These are phyloP conservation scores for Gloeopeniophorella convolvens DNA, from an alignment of 768 basidiomycete genomes.

Conservation along the genomic window DNA sequence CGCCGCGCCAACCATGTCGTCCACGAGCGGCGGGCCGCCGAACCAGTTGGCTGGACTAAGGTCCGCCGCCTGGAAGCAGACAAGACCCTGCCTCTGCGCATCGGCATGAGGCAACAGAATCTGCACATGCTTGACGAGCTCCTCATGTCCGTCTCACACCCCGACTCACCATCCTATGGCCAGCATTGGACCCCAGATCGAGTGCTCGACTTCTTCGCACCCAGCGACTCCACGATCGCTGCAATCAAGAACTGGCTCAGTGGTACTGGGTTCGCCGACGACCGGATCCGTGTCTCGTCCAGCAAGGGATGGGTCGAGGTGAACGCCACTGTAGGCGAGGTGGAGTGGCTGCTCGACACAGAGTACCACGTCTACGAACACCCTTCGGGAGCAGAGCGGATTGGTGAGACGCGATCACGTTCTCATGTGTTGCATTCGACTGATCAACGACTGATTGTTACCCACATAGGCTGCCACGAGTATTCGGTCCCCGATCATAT, in stretches of 20 bases:
- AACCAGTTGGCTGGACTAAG: conserved; percentile 31
- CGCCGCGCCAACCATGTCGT: conserved; percentile 24
- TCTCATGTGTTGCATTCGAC: not conserved
- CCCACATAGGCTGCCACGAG: conserved; percentile 28
- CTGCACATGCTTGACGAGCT: conserved; percentile 35
- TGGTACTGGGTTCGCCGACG: conserved; percentile 30
- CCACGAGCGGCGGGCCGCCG: conserved; percentile 34
- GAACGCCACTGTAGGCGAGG: conserved; percentile 36
- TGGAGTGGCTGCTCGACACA: conserved; percentile 37
- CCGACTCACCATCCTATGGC: conserved; percentile 39
- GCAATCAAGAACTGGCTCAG: conserved; percentile 37
- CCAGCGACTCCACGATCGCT: conserved; percentile 30
- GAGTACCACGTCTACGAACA: conserved; percentile 38
- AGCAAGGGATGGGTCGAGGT: conserved; percentile 37
- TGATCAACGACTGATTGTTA: no score
- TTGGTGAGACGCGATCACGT: conserved; percentile 25
- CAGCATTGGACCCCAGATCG: conserved; percentile 37
- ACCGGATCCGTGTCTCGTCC: conserved; percentile 29
- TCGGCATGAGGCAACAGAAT: conserved; percentile 40
- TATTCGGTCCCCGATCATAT: conserved; percentile 37
- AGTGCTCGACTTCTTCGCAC: conserved; percentile 37
- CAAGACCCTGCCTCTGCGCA: conserved; percentile 35
- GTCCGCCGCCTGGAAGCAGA: conserved; percentile 27
- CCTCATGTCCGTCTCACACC: conserved; percentile 39
- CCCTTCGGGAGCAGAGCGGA: conserved; percentile 30